phyloP scores from a whole-genome alignment of 1,284 basidiomycete genomes.

The Tylopilus orsonianus region DNA sequence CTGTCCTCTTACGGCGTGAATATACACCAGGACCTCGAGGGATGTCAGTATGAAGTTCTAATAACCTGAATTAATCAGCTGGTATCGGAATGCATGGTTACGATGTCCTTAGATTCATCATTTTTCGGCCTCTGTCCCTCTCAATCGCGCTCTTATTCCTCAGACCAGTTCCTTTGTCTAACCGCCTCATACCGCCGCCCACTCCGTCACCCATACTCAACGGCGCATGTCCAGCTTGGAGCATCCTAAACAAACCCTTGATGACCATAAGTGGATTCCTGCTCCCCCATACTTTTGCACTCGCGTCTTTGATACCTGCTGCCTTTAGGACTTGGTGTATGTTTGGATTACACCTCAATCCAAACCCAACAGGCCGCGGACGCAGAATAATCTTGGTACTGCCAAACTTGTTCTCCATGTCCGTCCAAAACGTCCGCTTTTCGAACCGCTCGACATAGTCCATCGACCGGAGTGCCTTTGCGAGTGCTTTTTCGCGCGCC shows the following conservation, averaged over 20 bases:
- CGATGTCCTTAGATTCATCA: constrained; percentile 58
- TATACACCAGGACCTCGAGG: too few relatives aligned
- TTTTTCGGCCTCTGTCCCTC: constrained; percentile 67
- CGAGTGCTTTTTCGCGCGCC: constrained; percentile 67
- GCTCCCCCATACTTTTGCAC: constrained; percentile 93
- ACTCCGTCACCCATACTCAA: constrained; percentile 74
- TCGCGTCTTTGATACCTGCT: constrained; percentile 92
- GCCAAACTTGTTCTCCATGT: constrained; percentile 83
- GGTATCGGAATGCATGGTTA: constrained; percentile 18
- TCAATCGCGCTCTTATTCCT: constrained; percentile 65
- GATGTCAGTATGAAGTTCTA: background rate
- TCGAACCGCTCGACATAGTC: constrained; percentile 91
- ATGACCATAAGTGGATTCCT: constrained; percentile 73
- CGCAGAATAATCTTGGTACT: constrained; percentile 83
- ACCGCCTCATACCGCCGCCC: constrained; percentile 65
- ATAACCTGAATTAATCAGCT: background rate
- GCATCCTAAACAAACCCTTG: constrained; percentile 52
- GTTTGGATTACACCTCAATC: constrained; percentile 86
- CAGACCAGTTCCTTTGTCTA: constrained; percentile 69
- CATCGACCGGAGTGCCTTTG: constrained; percentile 77
- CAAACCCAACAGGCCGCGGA: constrained; percentile 92
- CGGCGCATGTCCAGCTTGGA: constrained; percentile 74
- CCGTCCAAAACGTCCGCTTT: constrained; percentile 87
- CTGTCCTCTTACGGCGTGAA: too few relatives aligned
- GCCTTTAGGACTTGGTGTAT: constrained; percentile 89